phyloP scores from a whole-genome alignment of 2,329 filamentous ascomycete genomes.

The Cercospora sp. region DNA sequence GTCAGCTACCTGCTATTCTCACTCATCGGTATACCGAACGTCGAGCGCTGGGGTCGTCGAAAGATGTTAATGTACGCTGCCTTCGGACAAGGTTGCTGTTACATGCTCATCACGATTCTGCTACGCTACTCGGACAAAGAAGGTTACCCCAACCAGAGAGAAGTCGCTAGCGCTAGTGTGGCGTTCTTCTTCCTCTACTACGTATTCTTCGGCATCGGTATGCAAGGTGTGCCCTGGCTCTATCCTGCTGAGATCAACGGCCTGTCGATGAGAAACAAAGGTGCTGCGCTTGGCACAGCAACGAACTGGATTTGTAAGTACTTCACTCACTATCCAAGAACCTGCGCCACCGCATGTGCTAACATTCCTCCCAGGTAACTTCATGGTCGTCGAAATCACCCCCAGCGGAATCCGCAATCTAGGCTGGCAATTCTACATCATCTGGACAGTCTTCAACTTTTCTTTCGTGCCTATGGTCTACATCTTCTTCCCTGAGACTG shows the following conservation, averaged over 20 bases:
- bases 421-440: constrained; percentile 41
- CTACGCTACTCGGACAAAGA: constrained; percentile 44
- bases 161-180: constrained; percentile 42
- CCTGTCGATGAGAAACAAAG: constrained; percentile 51
- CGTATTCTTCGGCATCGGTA: constrained; percentile 51
- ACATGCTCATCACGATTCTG: constrained; percentile 54
- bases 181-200: constrained; percentile 58
- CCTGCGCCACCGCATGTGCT: constrained; percentile 25
- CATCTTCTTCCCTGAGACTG: constrained; percentile 40
- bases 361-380: constrained; percentile 39
- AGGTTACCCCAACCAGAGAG: constrained; percentile 29
- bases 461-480: constrained; percentile 52
- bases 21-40: constrained; percentile 48
- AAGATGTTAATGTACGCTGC: constrained; percentile 61
- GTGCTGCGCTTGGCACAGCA: constrained; percentile 51
- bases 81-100: constrained; percentile 54
- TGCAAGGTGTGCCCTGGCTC: constrained; percentile 42
- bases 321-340: background rate
- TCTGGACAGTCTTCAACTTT: constrained; percentile 55
- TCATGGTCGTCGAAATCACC: constrained; percentile 44
- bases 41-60: constrained; percentile 56
- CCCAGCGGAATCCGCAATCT: constrained; percentile 35
- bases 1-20: constrained; percentile 53
- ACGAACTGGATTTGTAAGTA: constrained; percentile 47
- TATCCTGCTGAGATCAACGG: constrained; percentile 55